Evolutionary conservation across 106 monocot genomes (phyloP).

Genomic region (Apostasia shenzhenica): DNA sequence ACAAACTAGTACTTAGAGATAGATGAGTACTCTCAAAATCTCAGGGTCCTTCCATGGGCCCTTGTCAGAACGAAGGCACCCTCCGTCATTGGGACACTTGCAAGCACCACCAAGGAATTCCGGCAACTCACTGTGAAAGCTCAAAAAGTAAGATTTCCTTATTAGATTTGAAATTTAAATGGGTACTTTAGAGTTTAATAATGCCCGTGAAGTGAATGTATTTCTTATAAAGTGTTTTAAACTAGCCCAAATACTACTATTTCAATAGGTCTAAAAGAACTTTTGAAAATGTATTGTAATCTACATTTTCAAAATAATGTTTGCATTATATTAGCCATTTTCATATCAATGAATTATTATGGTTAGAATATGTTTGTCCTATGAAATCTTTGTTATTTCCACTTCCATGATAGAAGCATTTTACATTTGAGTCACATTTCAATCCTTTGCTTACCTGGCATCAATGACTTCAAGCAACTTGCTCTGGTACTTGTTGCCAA

Average conservation of each 20-base stretch:
- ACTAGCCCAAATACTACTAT: too few relatives aligned
- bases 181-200: not conserved
- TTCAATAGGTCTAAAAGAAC: too few relatives aligned
- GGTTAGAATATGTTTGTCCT: too few relatives aligned
- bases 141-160: slow-evolving; percentile 6
- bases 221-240: too few relatives aligned
- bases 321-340: too few relatives aligned
- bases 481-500: slow-evolving; percentile 88
- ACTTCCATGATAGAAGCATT: too few relatives aligned
- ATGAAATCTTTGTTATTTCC: too few relatives aligned
- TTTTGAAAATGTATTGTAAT: too few relatives aligned
- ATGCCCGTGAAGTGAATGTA: not conserved
- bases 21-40: slow-evolving; percentile 47
- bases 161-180: not conserved
- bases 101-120: slow-evolving; percentile 96
- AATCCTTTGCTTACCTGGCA: slow-evolving; percentile 35
- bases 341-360: too few relatives aligned
- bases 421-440: not conserved
- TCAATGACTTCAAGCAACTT: slow-evolving; percentile 91
- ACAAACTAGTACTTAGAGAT: not conserved
- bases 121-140: slow-evolving; percentile 64
- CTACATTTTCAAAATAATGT: too few relatives aligned
- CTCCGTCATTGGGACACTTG: slow-evolving; percentile 47
- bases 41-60: slow-evolving; percentile 96
- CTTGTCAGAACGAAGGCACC: slow-evolving; percentile 79